These are phyloP conservation scores for Asterochloris erici DNA, from an alignment of 139 green algal genomes.

Conservation along the genomic window DNA sequence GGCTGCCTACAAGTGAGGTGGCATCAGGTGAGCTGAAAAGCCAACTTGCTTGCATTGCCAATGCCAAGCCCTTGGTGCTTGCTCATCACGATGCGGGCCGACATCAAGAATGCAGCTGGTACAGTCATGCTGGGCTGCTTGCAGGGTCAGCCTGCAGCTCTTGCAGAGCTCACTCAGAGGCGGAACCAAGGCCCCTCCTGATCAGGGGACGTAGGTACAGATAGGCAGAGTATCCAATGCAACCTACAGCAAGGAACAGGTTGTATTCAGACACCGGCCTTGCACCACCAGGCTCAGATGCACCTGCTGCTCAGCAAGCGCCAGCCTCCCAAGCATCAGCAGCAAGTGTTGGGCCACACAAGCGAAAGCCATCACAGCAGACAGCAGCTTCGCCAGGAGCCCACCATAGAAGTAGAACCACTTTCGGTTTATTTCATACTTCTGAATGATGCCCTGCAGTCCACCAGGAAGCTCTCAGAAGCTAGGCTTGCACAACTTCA, in stretches of 20 bases:
- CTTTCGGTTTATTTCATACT: constrained; percentile 70
- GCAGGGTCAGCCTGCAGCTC: not conserved
- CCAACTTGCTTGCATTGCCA: too few relatives aligned
- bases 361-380: not conserved
- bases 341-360: not conserved
- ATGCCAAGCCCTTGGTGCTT: too few relatives aligned
- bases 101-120: too few relatives aligned
- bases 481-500: too few relatives aligned
- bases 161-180: constrained; percentile 40
- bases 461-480: not conserved
- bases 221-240: constrained; percentile 56
- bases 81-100: too few relatives aligned
- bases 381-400: not conserved
- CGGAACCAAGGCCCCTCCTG: constrained; percentile 61
- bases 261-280: not conserved
- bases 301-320: not conserved
- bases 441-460: constrained; percentile 53
- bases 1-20: too few relatives aligned
- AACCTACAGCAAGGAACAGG: constrained; percentile 20
- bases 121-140: too few relatives aligned
- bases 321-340: not conserved
- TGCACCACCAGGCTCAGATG: not conserved
- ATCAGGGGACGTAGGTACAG: constrained; percentile 81
- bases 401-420: constrained; percentile 76
- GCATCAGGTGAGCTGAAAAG: too few relatives aligned